These are phyloP conservation scores for Penicillium atrosanguineum DNA, from an alignment of 495 filamentous ascomycete species.

Conservation along the genomic window DNA sequence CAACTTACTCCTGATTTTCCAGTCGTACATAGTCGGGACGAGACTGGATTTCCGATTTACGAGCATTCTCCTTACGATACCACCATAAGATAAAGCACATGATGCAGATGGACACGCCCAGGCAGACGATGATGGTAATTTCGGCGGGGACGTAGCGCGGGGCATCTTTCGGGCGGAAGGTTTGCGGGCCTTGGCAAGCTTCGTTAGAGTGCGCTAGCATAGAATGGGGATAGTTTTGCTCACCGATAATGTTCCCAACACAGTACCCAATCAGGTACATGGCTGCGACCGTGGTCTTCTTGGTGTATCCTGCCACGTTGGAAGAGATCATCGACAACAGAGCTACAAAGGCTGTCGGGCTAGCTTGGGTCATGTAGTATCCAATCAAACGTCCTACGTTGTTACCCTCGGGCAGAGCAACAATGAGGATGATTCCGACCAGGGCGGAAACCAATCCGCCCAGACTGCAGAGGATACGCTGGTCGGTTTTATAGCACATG, in stretches of 20 bases:
- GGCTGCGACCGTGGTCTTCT: constrained; percentile 71
- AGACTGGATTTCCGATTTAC: constrained; percentile 54
- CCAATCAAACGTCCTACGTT: constrained; percentile 58
- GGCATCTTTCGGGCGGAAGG: constrained; percentile 57
- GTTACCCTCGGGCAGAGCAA: constrained; percentile 59
- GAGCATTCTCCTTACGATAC: constrained; percentile 57
- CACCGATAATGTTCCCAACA: constrained; percentile 45
- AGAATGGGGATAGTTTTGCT: constrained; percentile 7
- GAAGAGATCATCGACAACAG: constrained; percentile 55
- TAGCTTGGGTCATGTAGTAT: constrained; percentile 62
- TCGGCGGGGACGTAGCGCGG: constrained; percentile 66
- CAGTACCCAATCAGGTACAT: constrained; percentile 69
- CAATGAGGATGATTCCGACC: constrained; percentile 62
- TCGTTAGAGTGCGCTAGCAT: neutral
- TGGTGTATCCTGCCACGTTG: constrained; percentile 72
- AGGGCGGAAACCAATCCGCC: constrained; percentile 37
- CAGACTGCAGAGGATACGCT: constrained; percentile 51
- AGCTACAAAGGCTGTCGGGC: constrained; percentile 48
- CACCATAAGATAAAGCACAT: constrained; percentile 62
- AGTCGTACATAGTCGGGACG: constrained; percentile 59
- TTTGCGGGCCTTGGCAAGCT: constrained; percentile 45
- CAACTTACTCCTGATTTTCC: constrained; percentile 62
- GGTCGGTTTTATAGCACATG: constrained; percentile 55
- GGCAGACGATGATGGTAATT: constrained; percentile 66
- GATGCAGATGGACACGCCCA: constrained; percentile 52